Evolutionary conservation across 2,329 filamentous ascomycete species (phyloP).

Genomic region (Sodiomyces alkalinus): DNA sequence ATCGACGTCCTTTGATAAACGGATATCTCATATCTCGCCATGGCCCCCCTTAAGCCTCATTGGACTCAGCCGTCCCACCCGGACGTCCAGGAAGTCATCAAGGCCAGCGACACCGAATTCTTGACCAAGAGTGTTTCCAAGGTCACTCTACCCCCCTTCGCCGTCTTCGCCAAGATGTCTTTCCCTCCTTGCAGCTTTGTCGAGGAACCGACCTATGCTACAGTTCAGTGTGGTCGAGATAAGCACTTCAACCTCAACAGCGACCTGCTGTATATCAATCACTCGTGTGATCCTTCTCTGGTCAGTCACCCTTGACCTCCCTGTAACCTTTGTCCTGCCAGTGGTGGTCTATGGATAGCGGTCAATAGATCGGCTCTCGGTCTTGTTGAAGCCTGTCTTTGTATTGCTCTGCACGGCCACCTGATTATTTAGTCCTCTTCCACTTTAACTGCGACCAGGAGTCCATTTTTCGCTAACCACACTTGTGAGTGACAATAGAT

Average conservation of each 20-base stretch:
- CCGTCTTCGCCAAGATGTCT: conserved; percentile 48
- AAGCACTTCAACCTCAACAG: conserved; percentile 48
- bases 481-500: conserved; percentile 28
- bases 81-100: conserved; percentile 38
- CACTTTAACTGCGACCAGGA: no score
- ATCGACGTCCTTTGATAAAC: no score
- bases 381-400: no score
- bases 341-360: no score
- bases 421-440: no score
- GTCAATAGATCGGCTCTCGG: no score
- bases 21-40: no score
- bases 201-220: conserved; percentile 43
- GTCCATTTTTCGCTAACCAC: no score
- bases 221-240: conserved; percentile 42
- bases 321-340: background rate
- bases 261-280: conserved; percentile 52
- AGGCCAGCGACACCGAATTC: conserved; percentile 35
- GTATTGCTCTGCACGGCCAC: no score
- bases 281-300: conserved; percentile 50
- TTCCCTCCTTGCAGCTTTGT: conserved; percentile 48
- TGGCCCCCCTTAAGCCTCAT: conserved; percentile 41
- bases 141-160: conserved; percentile 42
- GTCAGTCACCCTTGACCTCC: conserved; percentile 28
- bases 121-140: conserved; percentile 45
- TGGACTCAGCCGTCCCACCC: conserved; percentile 48